Conservation (phyloP, 2,329 filamentous ascomycete species). For the Phaeomoniella chlamydospora region DNA sequence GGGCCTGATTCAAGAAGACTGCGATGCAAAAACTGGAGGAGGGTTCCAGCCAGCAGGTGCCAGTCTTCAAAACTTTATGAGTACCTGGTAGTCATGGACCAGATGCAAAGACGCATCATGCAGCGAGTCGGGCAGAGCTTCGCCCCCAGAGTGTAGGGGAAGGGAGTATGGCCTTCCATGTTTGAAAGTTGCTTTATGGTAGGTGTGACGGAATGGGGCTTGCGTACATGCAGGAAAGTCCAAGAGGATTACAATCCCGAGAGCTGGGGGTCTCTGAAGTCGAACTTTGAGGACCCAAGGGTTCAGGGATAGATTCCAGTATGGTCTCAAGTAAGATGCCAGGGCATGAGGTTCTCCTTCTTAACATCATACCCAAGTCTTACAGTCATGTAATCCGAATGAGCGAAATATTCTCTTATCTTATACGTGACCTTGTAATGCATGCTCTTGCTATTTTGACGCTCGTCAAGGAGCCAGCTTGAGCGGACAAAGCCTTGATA, state of each 20-base stretch:
- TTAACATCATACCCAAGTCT: too few relatives aligned
- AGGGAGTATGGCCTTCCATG: constrained; percentile 49
- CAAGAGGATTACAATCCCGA: constrained; percentile 64
- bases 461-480: too few relatives aligned
- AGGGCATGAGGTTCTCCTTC: too few relatives aligned
- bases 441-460: too few relatives aligned
- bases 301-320: constrained; percentile 24
- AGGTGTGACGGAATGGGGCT: constrained; percentile 58
- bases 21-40: constrained; percentile 42
- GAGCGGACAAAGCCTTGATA: too few relatives aligned
- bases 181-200: constrained; percentile 55
- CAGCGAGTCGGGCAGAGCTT: constrained; percentile 35
- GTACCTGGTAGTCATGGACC: constrained; percentile 53
- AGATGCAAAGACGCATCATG: constrained; percentile 28
- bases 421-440: too few relatives aligned
- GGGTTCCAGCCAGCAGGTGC: constrained; percentile 48
- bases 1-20: constrained; percentile 47
- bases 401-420: too few relatives aligned
- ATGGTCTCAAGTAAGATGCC: too few relatives aligned
- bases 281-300: constrained; percentile 45
- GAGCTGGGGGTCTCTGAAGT: constrained; percentile 59
- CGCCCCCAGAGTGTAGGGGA: constrained; percentile 42
- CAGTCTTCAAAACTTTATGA: constrained; percentile 57
- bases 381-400: too few relatives aligned
- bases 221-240: constrained; percentile 55